A percentile compares a stretch with the other conserved stretches of the same genome.
Conservation (phyloP, 2,329 filamentous ascomycete species). For the Hirsutella minnesotensis region DNA sequence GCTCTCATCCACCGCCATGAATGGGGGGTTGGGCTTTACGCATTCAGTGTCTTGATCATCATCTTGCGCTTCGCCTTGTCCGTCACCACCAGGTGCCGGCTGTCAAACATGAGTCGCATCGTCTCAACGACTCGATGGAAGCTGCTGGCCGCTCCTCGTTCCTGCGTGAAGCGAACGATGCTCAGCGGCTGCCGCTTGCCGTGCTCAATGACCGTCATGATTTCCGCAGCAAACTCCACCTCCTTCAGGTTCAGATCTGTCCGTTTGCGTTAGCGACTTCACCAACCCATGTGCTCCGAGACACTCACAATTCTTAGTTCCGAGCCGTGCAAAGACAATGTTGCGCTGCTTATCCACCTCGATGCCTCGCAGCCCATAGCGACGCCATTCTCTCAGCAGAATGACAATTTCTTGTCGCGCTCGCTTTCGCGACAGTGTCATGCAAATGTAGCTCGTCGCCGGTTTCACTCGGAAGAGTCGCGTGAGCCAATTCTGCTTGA, state of each 20-base stretch:
- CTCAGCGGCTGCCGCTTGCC: slow-evolving; percentile 65
- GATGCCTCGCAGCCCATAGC: slow-evolving; percentile 71
- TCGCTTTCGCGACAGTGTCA: slow-evolving; percentile 54
- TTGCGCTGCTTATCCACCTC: slow-evolving; percentile 68
- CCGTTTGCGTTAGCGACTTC: slow-evolving; percentile 9
- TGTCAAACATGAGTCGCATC: slow-evolving; percentile 55
- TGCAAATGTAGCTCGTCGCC: slow-evolving; percentile 61
- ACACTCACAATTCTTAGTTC: slow-evolving; percentile 62
- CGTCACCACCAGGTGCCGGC: slow-evolving; percentile 54
- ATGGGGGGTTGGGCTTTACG: neutral
- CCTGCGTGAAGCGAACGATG: slow-evolving; percentile 78
- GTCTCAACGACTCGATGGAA: slow-evolving; percentile 76
- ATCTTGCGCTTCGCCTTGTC: slow-evolving; percentile 56
- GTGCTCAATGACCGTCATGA: slow-evolving; percentile 83
- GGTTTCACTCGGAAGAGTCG: slow-evolving; percentile 86
- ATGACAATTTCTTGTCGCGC: slow-evolving; percentile 67
- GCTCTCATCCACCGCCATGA: neutral
- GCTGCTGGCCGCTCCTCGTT: slow-evolving; percentile 80
- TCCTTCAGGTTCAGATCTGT: slow-evolving; percentile 71
- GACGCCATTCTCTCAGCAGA: slow-evolving; percentile 67
- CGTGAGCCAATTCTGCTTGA: slow-evolving; percentile 76
- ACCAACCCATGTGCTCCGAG: neutral
- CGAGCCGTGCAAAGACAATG: slow-evolving; percentile 68
- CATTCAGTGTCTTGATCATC: slow-evolving; percentile 54
- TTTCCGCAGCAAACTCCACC: slow-evolving; percentile 76